Evolutionary conservation across 2,329 filamentous ascomycete genomes (phyloP), one percentile per base, ranked within the genome.

Genomic region (Raffaelea ambrosiae): DNA sequence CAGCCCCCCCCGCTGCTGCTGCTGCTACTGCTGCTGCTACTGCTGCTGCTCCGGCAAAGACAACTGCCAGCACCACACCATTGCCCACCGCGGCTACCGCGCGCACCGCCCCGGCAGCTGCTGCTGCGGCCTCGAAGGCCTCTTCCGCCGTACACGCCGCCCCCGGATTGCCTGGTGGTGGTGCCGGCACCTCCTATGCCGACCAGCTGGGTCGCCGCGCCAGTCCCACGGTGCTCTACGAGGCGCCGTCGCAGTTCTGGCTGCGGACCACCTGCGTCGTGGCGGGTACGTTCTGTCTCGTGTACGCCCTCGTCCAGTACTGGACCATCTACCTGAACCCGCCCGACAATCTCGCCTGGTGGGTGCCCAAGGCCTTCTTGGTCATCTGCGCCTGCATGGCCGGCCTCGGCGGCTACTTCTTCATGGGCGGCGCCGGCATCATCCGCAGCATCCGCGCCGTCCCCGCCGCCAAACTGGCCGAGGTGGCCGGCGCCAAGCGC

Each of bases 241-340:
- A 82, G 57, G 74, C 76, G 1, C 79, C 79, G 14, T 79, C 80
- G 1, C 81, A 86, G 57, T 74, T 75, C 48, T 71, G 73, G 63
- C 84, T 81, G 61, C 72, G 83, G 52, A 59, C 77, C 54, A 75
- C 77, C 41, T 78, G 77, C 58, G 81, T 82, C 62, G 61, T 66
- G 14, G 73, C 77, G 22, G 75, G 75, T 2, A 51, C 70, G 20
- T 74, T 76, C 57, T 78, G 73, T 61, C 68, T 78, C 48, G 55
- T 61, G 35, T 79, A 73, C 57, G 69, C 73, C 2, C 63, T 67
- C 42, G 67, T 71, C 55, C 74, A 77, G 59, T 72, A 72, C 54
- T 73, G 70, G 57, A 61, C 65, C 47, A 69, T 73, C 39, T 71
- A 74, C 52, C 61, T 69, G 40, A 61, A 74, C 51, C 65, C 73